Evolutionary conservation across 2,329 filamentous ascomycete genomes (phyloP).

Genomic region (Aspergillus sergii): DNA sequence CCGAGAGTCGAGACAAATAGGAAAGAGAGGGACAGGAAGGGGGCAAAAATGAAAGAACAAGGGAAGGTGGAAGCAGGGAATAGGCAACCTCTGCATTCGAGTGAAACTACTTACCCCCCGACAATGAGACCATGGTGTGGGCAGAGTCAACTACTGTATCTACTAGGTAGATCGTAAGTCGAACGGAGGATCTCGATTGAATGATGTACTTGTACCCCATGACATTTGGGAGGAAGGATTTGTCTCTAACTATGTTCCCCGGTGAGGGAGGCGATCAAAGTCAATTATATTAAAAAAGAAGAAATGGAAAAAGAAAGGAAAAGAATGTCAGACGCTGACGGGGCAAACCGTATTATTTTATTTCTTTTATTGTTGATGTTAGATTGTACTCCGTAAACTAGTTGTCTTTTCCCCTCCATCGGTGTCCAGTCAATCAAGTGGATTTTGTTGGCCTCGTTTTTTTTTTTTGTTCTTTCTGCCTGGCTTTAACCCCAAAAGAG

Average conservation of each 20-base stretch:
- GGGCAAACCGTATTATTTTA: neutral
- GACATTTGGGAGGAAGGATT: neutral
- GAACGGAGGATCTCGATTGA: neutral
- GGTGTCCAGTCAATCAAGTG: neutral
- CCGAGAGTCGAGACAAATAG: constrained; percentile 14
- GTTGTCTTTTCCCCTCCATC: neutral
- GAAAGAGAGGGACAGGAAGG: constrained; percentile 15
- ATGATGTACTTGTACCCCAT: neutral
- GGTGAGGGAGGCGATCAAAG: neutral
- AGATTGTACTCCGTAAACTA: neutral
- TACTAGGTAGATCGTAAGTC: neutral
- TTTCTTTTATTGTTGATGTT: neutral
- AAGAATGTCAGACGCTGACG: neutral
- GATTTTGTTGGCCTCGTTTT: neutral
- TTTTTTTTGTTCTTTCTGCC: neutral
- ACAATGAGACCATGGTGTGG: neutral
- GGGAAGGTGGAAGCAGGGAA: constrained; percentile 3
- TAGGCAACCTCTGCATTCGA: constrained; percentile 7
- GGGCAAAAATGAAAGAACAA: constrained; percentile 21
- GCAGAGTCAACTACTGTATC: neutral
- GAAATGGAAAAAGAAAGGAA: neutral
- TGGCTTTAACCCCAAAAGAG: neutral
- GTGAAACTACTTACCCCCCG: neutral
- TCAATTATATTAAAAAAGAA: constrained; percentile 4
- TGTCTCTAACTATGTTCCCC: neutral